Evolutionary conservation across 805 yeast genomes (phyloP), one percentile per base, ranked within the genome.

Genomic region (Yarrowia sp.): DNA sequence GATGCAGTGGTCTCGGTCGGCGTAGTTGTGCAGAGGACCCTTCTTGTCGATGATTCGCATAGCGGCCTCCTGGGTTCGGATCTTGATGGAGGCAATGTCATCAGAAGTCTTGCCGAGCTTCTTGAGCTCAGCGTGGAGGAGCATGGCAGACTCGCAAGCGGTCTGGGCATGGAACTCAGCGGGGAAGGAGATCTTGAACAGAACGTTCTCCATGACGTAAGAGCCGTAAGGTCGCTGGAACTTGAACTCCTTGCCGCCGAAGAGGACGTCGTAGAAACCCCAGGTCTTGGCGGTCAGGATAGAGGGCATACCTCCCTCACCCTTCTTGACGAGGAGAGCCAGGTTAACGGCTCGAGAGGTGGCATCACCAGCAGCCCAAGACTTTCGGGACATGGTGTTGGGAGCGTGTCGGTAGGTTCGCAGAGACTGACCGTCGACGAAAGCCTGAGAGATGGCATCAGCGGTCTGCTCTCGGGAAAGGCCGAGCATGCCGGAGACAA

Each of bases 301-400:
- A 4, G 86, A 82, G 17, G 87, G 87, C 77, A 84, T 79, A 22
- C 86, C 87, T 26, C 80, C 74, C 69, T 80, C 81, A 17, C 86
- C 86, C 59, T 79, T 76, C 72, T 80, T 79, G 28, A 83, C 86
- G 65, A 81, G 75, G 65, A 80, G 79, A 5, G 80, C 86, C 66
- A 84, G 72, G 72, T 83, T 82, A 16, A 84, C 87, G 19, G 87
- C 88, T 67, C 87, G 77, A 16, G 84, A 77, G 58, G 80, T 81
- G 12, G 87, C 87, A 69, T 84, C 87, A 66, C 87, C 88, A 14
- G 88, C 88, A 28, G 88, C 88, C 88, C 88, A 84, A 1, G 86
- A 83, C 74, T 84, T 84, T 71, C 87, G 79, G 9, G 85, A 80
- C 75, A 83, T 83, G 61, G 87, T 84, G 74, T 84, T 84, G 67